phyloP scores from a whole-genome alignment of 352 stramenopile genomes.

The Achlya hypogyna region DNA sequence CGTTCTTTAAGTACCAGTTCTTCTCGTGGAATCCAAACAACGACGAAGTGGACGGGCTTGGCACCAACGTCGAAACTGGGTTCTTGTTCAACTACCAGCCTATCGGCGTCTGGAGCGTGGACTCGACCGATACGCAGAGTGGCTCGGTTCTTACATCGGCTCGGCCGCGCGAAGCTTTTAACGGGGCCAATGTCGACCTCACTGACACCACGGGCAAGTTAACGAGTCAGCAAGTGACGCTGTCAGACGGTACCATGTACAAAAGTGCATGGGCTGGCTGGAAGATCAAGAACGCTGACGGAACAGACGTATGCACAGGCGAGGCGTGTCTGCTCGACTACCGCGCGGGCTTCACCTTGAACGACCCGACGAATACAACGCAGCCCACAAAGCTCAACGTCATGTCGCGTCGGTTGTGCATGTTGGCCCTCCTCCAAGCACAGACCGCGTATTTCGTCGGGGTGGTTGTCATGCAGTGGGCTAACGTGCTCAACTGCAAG shows the following conservation, averaged over 20 bases:
- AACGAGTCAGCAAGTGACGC: not conserved
- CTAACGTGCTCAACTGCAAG: conserved; percentile 80
- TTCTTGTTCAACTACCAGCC: conserved; percentile 48
- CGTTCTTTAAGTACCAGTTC: conserved; percentile 68
- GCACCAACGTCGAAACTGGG: conserved; percentile 28
- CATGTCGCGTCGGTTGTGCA: conserved; percentile 59
- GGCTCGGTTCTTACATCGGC: conserved; percentile 12
- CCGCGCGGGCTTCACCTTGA: conserved; percentile 31
- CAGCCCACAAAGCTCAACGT: conserved; percentile 43
- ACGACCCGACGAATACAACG: conserved; percentile 23
- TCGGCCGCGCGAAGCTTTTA: conserved; percentile 17
- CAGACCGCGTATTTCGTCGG: conserved; percentile 76
- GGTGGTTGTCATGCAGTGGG: conserved; percentile 76
- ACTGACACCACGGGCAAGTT: conserved; percentile 18
- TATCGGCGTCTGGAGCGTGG: conserved; percentile 41
- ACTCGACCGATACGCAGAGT: conserved; percentile 20
- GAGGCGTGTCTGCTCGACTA: conserved; percentile 39
- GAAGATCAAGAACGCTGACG: conserved; percentile 20
- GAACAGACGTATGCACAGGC: conserved; percentile 25
- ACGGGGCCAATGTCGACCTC: conserved; percentile 24
- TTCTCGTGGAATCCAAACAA: conserved; percentile 43
- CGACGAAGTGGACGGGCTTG: conserved; percentile 29
- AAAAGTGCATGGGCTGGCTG: not conserved
- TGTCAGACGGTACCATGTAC: conserved; percentile 6
- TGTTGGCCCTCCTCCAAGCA: conserved; percentile 57